Evolutionary conservation across 1,139 yeast genomes (phyloP), one percentile per base, ranked within the genome.

Genomic region (Protomyces arabidopsidicola): DNA sequence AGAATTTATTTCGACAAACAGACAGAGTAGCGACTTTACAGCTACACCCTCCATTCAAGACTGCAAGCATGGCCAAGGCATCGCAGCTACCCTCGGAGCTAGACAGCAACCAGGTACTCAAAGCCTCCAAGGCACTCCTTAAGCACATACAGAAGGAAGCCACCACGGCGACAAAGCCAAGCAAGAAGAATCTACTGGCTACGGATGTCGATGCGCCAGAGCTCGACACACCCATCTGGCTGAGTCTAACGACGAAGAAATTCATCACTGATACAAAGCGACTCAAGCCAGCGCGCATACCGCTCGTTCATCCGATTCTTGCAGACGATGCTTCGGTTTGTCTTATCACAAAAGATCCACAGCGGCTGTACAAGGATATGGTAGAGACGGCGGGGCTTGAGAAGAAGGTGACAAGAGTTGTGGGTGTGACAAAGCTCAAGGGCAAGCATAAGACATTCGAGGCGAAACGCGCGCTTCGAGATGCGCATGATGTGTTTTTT

Each of bases 241-340:
- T 90, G 65, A 87, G 84, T 69, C 75, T 90, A 67, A 83, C 85
- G 53, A 79, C 84, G 69, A 84, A 84, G 72, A 85, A 86, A 72
- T 87, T 82, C 70, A 82, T 84, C 71, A 75, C 87, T 4, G 77
- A 83, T 55, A 82, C 83, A 71, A 85, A 87, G 68, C 79, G 80
- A 65, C 82, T 90, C 72, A 90, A 90, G 76, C 95, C 96, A 53
- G 85, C 83, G 72, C 74, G 83, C 63, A 80, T 91, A 64, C 69
- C 70, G 18, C 64, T 68, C 20, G 54, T 55, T 10, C 64, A 55
- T 38, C 45, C 64, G 14, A 39, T 53, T 34, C 18, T 50, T 6
- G 60, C 60, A 12, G 42, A 10, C 16, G 52, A 35, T 20, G 57
- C 56, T 20, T 31, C 57, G 1, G 59, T 53, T 50, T 88, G 97